A percentile compares a stretch with the other conserved stretches of the same genome.
Conservation (phyloP, 1,139 yeast species). For the Kodamaea anthophila region DNA sequence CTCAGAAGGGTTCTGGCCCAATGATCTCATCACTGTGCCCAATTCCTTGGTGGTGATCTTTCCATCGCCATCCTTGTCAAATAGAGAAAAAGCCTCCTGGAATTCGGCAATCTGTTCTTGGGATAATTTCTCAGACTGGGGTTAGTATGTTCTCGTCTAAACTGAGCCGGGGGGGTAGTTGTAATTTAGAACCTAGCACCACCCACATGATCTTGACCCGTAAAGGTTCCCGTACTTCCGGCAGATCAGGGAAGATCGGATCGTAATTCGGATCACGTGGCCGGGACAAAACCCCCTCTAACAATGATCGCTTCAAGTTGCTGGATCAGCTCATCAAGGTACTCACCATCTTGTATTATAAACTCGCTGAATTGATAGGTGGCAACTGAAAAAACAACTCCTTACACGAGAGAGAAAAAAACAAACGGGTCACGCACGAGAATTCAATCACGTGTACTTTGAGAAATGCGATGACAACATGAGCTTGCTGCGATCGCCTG, state of each 20-base stretch:
- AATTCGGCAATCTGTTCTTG: conserved; percentile 96
- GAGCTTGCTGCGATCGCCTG: no score
- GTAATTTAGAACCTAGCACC: no score
- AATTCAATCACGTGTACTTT: conserved; percentile 1
- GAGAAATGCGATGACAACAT: no score
- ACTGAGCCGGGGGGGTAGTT: no score
- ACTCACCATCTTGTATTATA: conserved; percentile 2
- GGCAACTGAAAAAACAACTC: conserved; percentile 4
- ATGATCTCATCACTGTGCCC: conserved; percentile 96
- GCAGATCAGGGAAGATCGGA: no score
- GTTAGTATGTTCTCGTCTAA: no score
- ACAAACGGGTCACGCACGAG: conserved; percentile 3
- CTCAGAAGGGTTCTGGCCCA: conserved; percentile 96
- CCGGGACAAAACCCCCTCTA: no score
- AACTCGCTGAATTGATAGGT: conserved; percentile 2
- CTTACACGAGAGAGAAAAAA: conserved; percentile 3
- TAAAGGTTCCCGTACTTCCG: no score
- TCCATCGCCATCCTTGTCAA: conserved; percentile 95
- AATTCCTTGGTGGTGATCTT: conserved; percentile 90
- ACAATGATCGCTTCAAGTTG: background rate
- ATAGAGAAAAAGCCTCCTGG: conserved; percentile 94
- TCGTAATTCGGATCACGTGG: no score
- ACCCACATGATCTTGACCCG: no score
- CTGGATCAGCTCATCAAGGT: background rate
- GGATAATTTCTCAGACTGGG: conserved; percentile 76